Evolutionary conservation across 2,329 filamentous ascomycete species (phyloP), one percentile per base, ranked within the genome.

Genomic region (Venturia effusa): DNA sequence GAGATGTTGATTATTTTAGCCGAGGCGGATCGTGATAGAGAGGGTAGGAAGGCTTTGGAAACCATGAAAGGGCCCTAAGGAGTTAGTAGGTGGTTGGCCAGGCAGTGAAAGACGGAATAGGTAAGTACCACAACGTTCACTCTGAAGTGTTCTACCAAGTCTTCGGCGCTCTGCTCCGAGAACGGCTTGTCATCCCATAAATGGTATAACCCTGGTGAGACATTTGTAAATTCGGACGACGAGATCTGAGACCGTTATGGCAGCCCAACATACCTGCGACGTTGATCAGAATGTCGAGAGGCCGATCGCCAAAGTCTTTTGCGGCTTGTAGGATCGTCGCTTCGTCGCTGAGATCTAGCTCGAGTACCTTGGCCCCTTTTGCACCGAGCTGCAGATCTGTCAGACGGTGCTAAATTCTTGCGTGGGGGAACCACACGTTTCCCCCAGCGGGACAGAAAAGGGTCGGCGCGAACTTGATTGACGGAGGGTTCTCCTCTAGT

Each of bases 1-100:
- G 67, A 68, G 24, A 68, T 51, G 48, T 67, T 68, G 65, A 68
- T 67, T 40, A 67, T 66, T 48, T 67, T 61, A 41, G 8, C 59
- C 34, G 34, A 30, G 41, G 62, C 17, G 22, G 61, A 55, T 6
- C 55, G 61, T 22, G 37, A 43, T 32, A 68, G 59, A 1, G 65
- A 64, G 15, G 66, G 64, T 13, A 67, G 62, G 40, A 68, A 67
- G 51, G 63, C 63, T 34, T 67, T 67, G 11, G 67, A 64, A 8
- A 65, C 60, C 41, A 66, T 32, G 39, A 43, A 61, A 11, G 59
- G 59, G 7, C 59, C 59, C 59, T 61, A 13, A 10, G 7, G 15
- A 41, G 3, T 51, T 27, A 51, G 45, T 24, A 4, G 27, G 17
- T 3, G 22, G 5, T 1, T 8, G 3, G 37, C 10, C 4, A 40